These are phyloP conservation scores for Trametes coccinea DNA, from an alignment of 768 basidiomycete genomes.

Conservation along the genomic window DNA sequence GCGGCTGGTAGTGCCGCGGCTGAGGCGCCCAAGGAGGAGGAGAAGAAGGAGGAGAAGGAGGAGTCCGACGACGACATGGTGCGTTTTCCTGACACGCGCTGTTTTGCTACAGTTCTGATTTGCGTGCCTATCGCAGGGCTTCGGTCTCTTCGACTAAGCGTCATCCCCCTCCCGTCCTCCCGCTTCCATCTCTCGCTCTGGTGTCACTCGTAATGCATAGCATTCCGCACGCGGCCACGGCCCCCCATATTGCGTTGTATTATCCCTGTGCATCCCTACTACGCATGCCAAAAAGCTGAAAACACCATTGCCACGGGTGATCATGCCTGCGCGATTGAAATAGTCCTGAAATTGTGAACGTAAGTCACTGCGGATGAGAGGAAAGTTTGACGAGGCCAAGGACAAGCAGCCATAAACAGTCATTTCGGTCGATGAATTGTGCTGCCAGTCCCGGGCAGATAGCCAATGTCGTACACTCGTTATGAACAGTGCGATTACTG, in stretches of 20 bases:
- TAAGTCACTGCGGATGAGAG: too few species aligned
- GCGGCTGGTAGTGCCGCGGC: slow-evolving; percentile 61
- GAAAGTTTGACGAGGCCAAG: too few species aligned
- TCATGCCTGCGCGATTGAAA: not conserved
- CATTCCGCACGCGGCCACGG: slow-evolving; percentile 16
- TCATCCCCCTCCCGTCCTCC: not conserved
- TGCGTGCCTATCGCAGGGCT: slow-evolving; percentile 60
- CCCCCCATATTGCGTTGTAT: slow-evolving; percentile 20
- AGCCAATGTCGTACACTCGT: too few species aligned
- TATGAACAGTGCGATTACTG: too few species aligned
- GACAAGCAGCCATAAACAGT: too few species aligned
- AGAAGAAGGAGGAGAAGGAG: slow-evolving; percentile 85
- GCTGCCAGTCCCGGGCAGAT: too few species aligned
- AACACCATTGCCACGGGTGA: not conserved
- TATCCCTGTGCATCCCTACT: slow-evolving; percentile 11
- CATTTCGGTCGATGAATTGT: too few species aligned
- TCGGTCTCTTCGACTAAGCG: slow-evolving; percentile 89
- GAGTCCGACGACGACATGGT: slow-evolving; percentile 93
- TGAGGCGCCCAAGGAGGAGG: slow-evolving; percentile 75
- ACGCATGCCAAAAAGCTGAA: slow-evolving; percentile 18
- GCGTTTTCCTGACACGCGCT: slow-evolving; percentile 28
- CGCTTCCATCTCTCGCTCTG: slow-evolving; percentile 7
- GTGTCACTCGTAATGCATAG: slow-evolving; percentile 19
- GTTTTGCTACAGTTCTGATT: not conserved
- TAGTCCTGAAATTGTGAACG: too few species aligned